A percentile compares a stretch with the other conserved stretches of the same genome.
Evolutionary conservation across 306 rosid species (phyloP).

Genomic region (Arachis hypogaea): DNA sequence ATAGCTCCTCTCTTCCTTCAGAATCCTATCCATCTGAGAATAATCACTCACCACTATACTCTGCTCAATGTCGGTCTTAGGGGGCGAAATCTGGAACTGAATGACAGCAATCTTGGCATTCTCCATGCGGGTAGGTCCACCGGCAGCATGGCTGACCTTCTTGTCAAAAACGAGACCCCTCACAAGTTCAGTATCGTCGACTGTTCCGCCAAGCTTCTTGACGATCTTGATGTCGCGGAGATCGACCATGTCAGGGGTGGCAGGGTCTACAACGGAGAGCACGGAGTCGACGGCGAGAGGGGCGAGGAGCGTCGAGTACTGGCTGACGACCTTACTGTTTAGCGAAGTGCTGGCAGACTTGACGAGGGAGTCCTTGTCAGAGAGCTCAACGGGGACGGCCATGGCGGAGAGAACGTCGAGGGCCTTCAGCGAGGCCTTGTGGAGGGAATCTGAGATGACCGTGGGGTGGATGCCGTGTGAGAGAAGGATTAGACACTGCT

Average conservation of each 20-base stretch:
- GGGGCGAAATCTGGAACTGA: conserved; percentile 97
- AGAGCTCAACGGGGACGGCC: conserved; percentile 91
- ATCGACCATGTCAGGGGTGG: conserved; percentile 75
- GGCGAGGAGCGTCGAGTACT: conserved; percentile 86
- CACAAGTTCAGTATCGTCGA: conserved; percentile 82
- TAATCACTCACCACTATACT: conserved; percentile 91
- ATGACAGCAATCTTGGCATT: conserved; percentile 93
- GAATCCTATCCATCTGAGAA: conserved; percentile 94
- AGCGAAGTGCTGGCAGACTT: conserved; percentile 93
- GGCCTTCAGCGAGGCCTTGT: conserved; percentile 78
- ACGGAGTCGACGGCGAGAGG: conserved; percentile 95
- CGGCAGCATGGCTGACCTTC: conserved; percentile 95
- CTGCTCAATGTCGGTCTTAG: conserved; percentile 92
- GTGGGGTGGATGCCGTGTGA: conserved; percentile 92
- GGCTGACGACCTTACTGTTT: conserved; percentile 94
- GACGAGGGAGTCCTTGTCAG: conserved; percentile 80
- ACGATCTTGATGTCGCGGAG: conserved; percentile 90
- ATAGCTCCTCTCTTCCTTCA: conserved; percentile 93
- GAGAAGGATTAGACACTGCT: conserved; percentile 67
- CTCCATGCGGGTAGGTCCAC: conserved; percentile 94
- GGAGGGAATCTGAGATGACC: conserved; percentile 79
- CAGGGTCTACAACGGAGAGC: conserved; percentile 67
- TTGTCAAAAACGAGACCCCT: conserved; percentile 87
- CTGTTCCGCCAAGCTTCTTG: conserved; percentile 94
- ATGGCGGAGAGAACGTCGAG: conserved; percentile 85